A percentile compares a stretch with the other conserved stretches of the same genome.
Evolutionary conservation across 345 rosid genomes (phyloP).

Genomic region (Dimocarpus longan): DNA sequence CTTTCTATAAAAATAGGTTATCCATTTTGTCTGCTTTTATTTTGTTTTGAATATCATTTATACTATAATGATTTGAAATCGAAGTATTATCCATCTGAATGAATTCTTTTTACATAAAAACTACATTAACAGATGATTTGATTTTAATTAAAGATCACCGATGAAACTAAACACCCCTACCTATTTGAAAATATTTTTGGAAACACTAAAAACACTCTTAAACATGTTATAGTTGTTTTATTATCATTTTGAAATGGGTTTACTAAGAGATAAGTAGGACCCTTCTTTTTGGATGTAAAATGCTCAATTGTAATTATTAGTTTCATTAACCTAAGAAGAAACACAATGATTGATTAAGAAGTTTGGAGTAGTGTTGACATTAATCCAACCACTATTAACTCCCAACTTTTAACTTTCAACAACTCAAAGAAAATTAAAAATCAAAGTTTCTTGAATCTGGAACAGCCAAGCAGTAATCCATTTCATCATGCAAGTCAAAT

Average conservation of each 20-base stretch:
- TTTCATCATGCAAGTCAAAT: background rate
- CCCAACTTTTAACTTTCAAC: background rate
- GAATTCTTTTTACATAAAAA: too few species aligned
- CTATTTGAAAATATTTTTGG: too few species aligned
- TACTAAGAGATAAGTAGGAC: background rate
- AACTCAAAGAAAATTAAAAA: background rate
- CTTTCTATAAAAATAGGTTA: too few species aligned
- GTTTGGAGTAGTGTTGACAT: background rate
- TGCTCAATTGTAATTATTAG: background rate
- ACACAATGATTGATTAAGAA: constrained; percentile 5
- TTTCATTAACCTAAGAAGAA: background rate
- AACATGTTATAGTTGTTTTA: background rate
- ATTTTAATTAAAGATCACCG: too few species aligned
- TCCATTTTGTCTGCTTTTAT: too few species aligned
- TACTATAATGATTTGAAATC: too few species aligned
- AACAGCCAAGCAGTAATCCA: background rate
- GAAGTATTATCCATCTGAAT: too few species aligned
- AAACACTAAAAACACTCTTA: too few species aligned
- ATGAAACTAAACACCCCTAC: background rate
- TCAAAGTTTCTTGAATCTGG: background rate
- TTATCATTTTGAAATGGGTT: background rate
- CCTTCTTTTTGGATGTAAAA: background rate
- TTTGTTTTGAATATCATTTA: too few species aligned
- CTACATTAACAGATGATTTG: too few species aligned
- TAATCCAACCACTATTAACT: background rate